Evolutionary conservation across 2,329 filamentous ascomycete genomes (phyloP).

Genomic region (Fusarium circinatum): DNA sequence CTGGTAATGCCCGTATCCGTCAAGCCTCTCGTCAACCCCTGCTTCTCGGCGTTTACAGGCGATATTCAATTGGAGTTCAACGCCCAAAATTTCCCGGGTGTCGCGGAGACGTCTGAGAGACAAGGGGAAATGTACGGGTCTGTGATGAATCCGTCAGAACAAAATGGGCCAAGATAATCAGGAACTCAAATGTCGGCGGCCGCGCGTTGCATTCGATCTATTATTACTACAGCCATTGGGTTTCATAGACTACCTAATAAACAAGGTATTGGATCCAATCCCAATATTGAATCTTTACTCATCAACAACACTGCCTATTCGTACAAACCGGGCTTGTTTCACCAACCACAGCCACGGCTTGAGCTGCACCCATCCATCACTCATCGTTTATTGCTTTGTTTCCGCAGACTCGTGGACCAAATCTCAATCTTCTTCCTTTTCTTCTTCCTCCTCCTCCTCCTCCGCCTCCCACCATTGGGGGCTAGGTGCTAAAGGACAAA

Average conservation of each 20-base stretch:
- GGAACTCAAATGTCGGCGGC: conserved; percentile 21
- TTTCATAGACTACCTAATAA: neutral
- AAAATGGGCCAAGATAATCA: conserved; percentile 19
- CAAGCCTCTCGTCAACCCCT: conserved; percentile 16
- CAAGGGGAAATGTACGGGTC: neutral
- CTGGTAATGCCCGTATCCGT: conserved; percentile 23
- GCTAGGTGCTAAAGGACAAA: neutral
- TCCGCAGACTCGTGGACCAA: neutral
- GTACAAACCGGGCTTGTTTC: conserved; percentile 30
- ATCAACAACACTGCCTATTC: neutral
- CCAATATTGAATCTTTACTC: neutral
- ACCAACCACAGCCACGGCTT: conserved; percentile 28
- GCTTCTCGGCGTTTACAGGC: conserved; percentile 32
- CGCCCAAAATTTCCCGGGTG: neutral
- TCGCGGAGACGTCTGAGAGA: conserved; percentile 15
- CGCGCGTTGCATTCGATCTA: conserved; percentile 22
- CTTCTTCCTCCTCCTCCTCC: neutral
- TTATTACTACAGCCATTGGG: conserved; percentile 6
- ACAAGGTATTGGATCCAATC: neutral
- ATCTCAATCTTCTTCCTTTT: neutral
- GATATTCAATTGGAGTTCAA: conserved; percentile 25
- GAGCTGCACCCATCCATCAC: conserved; percentile 21
- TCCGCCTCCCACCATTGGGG: neutral
- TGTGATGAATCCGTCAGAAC: conserved; percentile 18
- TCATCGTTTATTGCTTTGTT: conserved; percentile 19